Evolutionary conservation across 345 rosid genomes (phyloP), one percentile per base, ranked within the genome.

Genomic region (Dovyalis caffra): DNA sequence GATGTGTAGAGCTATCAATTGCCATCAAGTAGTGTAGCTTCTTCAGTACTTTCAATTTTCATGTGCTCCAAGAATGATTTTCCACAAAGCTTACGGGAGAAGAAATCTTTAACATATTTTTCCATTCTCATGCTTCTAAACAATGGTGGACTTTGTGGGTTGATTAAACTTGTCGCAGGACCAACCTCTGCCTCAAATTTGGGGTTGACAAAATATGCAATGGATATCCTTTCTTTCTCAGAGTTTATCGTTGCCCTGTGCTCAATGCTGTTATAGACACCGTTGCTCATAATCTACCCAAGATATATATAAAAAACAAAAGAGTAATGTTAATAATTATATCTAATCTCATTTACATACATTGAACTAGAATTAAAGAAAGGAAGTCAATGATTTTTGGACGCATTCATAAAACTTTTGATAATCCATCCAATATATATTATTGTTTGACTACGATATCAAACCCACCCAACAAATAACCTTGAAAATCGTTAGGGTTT

Each of bases 201-300:
- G 1, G 86, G 86, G 72, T 11, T 37, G 38, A 71, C n/a, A 43
- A 83, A 83, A 34, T 72, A 77, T 1, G 75, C 79, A 12, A 77
- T 25, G 0, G 84, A 71, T 4, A 80, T 58, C 73, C 82, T 77
- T 69, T 79, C 74, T 64, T 53, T 69, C 65, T 69, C 61, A 1
- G 66, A 25, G 49, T 83, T 80, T n/a, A 75, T 70, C 38, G 71
- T 18, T 56, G 11, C 82, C 40, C 70, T 78, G 45, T 83, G 86
- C 77, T 83, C 86, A 0, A 83, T 37, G 80, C 86, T 83, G 0
- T 70, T 72, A 29, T 80, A 83, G 5, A 61, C 15, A 3, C 84
- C 84, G 32, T 83, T 83, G 73, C 80, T 83, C 63, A 80, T 10
- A 6, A 83, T 80, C 86, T 83, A 43, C 9, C 67, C 7, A 31